Conservation (phyloP, 1,284 basidiomycete species). For the Pseudozyma pruni region DNA sequence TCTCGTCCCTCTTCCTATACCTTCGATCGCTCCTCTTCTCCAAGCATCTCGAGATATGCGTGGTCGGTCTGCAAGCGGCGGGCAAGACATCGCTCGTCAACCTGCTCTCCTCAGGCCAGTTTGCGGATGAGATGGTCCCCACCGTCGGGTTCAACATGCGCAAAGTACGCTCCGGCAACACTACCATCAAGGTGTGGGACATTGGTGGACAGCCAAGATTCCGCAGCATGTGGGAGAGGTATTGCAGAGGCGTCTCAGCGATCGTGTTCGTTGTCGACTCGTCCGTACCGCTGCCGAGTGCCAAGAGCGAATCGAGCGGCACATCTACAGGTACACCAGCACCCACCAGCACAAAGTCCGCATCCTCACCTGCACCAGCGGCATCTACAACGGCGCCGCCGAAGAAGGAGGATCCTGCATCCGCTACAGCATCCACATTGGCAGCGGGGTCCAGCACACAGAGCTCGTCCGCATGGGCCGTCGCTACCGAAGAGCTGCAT, state of each 20-base stretch:
- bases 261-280: constrained; percentile 78
- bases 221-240: constrained; percentile 86
- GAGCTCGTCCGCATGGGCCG: constrained; percentile 63
- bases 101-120: constrained; percentile 83
- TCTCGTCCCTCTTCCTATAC: constrained; percentile 53
- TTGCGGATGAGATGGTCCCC: constrained; percentile 87
- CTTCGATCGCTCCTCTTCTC: constrained; percentile 79
- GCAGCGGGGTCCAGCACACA: constrained; percentile 10
- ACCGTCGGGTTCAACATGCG: constrained; percentile 90
- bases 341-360: constrained; percentile 8
- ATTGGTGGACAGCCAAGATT: constrained; percentile 94
- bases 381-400: constrained; percentile 5
- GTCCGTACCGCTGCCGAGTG: constrained; percentile 30
- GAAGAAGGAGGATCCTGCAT: constrained; percentile 7
- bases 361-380: constrained; percentile 5
- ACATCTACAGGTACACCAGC: constrained; percentile 1
- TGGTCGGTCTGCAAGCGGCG: constrained; percentile 92
- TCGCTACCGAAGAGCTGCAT: constrained; percentile 88
- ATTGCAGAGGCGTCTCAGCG: constrained; percentile 92
- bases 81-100: constrained; percentile 93
- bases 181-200: constrained; percentile 94
- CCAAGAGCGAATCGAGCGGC: constrained; percentile 4
- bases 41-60: constrained; percentile 88
- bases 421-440: constrained; percentile 2
- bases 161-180: constrained; percentile 82